phyloP scores from a whole-genome alignment of 2,329 filamentous ascomycete species.

The Colletotrichum godetiae region DNA sequence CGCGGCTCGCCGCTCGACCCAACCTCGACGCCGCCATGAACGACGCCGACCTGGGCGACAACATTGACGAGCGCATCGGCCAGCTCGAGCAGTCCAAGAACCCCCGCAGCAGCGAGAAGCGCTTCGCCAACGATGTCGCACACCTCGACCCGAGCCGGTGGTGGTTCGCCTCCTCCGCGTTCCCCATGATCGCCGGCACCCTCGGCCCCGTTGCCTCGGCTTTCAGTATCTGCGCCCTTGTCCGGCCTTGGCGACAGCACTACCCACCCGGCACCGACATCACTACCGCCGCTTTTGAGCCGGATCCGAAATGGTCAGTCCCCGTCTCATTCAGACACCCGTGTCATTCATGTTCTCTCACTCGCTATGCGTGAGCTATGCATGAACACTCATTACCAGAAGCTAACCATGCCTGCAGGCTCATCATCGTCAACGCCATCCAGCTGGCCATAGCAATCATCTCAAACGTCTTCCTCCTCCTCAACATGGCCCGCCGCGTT shows the following conservation, averaged over 20 bases:
- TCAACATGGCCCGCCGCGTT: conserved; percentile 86
- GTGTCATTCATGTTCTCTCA: background rate
- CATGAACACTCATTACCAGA: background rate
- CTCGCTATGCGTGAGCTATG: background rate
- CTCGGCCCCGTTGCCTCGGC: conserved; percentile 89
- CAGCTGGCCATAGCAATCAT: conserved; percentile 81
- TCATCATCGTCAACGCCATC: conserved; percentile 79
- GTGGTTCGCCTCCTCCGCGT: conserved; percentile 73
- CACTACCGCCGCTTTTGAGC: conserved; percentile 62
- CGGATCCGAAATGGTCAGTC: conserved; percentile 76
- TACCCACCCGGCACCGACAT: conserved; percentile 58
- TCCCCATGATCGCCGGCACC: conserved; percentile 85
- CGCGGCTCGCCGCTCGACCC: background rate
- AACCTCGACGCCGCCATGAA: conserved; percentile 48
- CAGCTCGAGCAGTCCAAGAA: conserved; percentile 41
- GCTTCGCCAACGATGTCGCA: conserved; percentile 50
- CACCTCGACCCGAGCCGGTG: conserved; percentile 65
- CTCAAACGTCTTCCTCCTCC: conserved; percentile 83
- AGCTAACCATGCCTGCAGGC: conserved; percentile 54
- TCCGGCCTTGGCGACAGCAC: conserved; percentile 79
- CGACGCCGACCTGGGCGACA: conserved; percentile 51
- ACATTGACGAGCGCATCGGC: conserved; percentile 49
- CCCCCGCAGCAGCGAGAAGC: conserved; percentile 36
- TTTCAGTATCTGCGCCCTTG: conserved; percentile 88
- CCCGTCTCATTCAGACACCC: conserved; percentile 1